A percentile compares a stretch with the other conserved stretches of the same genome.
These are phyloP conservation scores for Fusarium marasasianum DNA, from an alignment of 2,329 filamentous ascomycete genomes.

Conservation along the genomic window DNA sequence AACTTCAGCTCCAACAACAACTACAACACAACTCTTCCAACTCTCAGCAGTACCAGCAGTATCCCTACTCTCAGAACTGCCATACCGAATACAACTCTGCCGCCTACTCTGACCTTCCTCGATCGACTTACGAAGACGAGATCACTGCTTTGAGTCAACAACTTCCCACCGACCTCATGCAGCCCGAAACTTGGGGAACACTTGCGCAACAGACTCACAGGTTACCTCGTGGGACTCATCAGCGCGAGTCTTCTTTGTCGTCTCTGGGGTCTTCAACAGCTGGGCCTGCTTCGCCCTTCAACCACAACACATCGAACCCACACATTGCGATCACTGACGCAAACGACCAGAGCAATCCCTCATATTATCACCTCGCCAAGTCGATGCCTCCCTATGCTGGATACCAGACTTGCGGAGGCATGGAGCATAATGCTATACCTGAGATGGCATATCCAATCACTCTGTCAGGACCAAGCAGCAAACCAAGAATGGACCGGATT, in stretches of 20 bases:
- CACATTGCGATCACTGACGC: slow-evolving; percentile 65
- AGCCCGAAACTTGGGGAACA: slow-evolving; percentile 54
- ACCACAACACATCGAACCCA: slow-evolving; percentile 64
- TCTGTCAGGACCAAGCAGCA: slow-evolving; percentile 49
- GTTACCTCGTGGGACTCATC: slow-evolving; percentile 56
- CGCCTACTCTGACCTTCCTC: slow-evolving; percentile 26
- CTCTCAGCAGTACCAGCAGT: slow-evolving; percentile 34
- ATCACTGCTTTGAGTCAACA: slow-evolving; percentile 40
- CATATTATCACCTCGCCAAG: slow-evolving; percentile 61
- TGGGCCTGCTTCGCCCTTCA: slow-evolving; percentile 68
- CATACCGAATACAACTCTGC: slow-evolving; percentile 33
- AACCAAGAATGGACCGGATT: slow-evolving; percentile 52
- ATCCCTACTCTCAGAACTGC: slow-evolving; percentile 24
- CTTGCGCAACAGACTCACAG: slow-evolving; percentile 51
- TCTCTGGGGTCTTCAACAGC: slow-evolving; percentile 67
- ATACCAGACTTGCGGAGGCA: slow-evolving; percentile 48
- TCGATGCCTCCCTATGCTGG: slow-evolving; percentile 54
- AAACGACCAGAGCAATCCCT: slow-evolving; percentile 53
- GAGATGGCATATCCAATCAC: slow-evolving; percentile 54
- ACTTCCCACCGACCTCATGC: slow-evolving; percentile 49
- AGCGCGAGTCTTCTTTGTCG: slow-evolving; percentile 69
- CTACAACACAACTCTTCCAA: slow-evolving; percentile 43
- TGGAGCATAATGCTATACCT: slow-evolving; percentile 48
- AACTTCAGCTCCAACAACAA: slow-evolving; percentile 40
- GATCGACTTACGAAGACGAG: slow-evolving; percentile 38